Conservation (phyloP, 2,329 filamentous ascomycete species). For the Diaporthe ilicicola region DNA sequence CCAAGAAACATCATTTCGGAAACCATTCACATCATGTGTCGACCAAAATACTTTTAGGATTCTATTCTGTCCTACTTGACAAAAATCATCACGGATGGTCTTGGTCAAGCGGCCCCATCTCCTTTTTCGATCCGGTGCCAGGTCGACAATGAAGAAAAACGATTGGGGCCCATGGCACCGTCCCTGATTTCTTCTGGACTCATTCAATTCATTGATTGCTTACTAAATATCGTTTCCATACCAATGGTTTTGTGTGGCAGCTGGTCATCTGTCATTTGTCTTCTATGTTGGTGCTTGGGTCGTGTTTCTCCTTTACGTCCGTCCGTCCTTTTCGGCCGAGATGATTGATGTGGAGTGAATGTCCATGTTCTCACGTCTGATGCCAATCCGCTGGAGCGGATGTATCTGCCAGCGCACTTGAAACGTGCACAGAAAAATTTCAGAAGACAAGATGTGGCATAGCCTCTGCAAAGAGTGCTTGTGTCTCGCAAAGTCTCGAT, state of each 20-base stretch:
- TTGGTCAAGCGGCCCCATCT: background rate
- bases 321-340: background rate
- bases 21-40: background rate
- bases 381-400: background rate
- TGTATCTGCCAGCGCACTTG: background rate
- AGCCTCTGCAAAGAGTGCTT: background rate
- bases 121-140: background rate
- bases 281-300: too few relatives aligned
- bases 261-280: too few relatives aligned
- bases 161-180: background rate
- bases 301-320: background rate
- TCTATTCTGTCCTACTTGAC: background rate
- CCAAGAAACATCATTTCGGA: background rate
- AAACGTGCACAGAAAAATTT: background rate
- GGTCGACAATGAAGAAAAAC: background rate
- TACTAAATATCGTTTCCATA: background rate
- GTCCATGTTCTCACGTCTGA: too few relatives aligned
- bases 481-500: background rate
- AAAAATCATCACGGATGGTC: background rate
- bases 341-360: background rate
- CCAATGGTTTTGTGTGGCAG: background rate
- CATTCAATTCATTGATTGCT: background rate
- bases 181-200: background rate
- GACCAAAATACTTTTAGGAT: background rate
- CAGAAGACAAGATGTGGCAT: background rate